Conservation (phyloP, 305 asterid species). For the Rubia tinctorum region DNA sequence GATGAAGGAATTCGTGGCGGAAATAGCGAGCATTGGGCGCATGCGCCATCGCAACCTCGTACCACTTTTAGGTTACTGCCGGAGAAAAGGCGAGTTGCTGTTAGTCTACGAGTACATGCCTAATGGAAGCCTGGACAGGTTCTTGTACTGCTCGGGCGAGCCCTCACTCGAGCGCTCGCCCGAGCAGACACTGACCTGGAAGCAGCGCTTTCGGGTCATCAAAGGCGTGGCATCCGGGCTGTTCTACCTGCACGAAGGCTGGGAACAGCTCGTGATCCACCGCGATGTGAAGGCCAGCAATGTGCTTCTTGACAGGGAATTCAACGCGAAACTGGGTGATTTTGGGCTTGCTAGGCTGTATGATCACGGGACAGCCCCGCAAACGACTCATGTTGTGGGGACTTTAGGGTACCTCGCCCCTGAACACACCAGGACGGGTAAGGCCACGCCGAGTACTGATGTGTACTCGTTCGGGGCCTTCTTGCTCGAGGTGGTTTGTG, state of each 20-base stretch:
- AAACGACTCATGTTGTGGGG: neutral
- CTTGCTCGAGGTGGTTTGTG: neutral
- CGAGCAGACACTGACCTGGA: conserved; percentile 19
- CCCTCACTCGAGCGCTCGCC: neutral
- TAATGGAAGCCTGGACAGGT: conserved; percentile 32
- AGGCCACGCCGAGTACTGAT: neutral
- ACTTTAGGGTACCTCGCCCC: conserved; percentile 5
- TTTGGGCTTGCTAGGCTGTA: conserved; percentile 8
- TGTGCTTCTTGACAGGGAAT: neutral
- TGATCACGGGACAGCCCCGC: conserved; percentile 5
- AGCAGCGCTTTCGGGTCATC: conserved; percentile 34
- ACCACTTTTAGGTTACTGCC: conserved; percentile 56
- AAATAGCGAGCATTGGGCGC: conserved; percentile 1
- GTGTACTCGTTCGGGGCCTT: neutral
- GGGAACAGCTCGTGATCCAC: conserved; percentile 38
- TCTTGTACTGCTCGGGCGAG: conserved; percentile 17
- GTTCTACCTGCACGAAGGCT: conserved; percentile 1
- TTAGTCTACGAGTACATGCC: conserved; percentile 59
- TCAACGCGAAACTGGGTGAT: conserved; percentile 3
- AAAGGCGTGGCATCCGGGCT: conserved; percentile 8
- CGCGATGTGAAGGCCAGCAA: conserved; percentile 8
- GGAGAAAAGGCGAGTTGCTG: conserved; percentile 51
- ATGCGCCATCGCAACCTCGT: conserved; percentile 61
- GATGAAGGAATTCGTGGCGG: conserved; percentile 8
- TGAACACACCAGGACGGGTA: neutral